phyloP scores from a whole-genome alignment of 2,329 filamentous ascomycete species.

The Aspergillus puulaauensis region DNA sequence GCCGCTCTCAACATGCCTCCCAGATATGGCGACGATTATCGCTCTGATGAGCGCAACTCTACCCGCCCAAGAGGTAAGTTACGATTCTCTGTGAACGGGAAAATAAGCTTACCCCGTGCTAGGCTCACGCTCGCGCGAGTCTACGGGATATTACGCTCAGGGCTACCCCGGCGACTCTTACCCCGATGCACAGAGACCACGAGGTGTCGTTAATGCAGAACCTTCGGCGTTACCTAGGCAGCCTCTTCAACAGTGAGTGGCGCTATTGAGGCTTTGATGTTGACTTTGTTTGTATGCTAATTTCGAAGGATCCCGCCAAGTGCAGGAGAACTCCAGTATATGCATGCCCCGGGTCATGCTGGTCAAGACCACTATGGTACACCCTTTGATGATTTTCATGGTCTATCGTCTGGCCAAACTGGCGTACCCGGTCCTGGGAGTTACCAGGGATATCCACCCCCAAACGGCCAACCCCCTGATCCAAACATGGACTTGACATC shows the following conservation, averaged over 20 bases:
- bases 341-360: neutral
- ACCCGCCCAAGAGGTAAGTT: neutral
- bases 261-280: neutral
- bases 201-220: neutral
- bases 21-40: neutral
- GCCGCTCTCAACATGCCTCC: conserved; percentile 1
- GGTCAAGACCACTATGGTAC: neutral
- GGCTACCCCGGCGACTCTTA: neutral
- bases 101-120: neutral
- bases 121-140: neutral
- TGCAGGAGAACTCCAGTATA: neutral
- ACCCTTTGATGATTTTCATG: neutral
- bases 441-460: neutral
- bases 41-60: neutral
- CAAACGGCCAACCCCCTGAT: neutral
- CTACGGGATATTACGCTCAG: neutral
- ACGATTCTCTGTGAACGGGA: no score
- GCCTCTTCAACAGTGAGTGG: neutral
- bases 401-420: no score
- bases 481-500: neutral
- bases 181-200: neutral
- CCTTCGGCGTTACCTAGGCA: no score
- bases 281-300: neutral
- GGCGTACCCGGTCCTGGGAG: neutral
- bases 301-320: neutral